Base-by-base conservation (phyloP, 306 rosid genomes). In the Trichosanthes cucumerina region DNA sequence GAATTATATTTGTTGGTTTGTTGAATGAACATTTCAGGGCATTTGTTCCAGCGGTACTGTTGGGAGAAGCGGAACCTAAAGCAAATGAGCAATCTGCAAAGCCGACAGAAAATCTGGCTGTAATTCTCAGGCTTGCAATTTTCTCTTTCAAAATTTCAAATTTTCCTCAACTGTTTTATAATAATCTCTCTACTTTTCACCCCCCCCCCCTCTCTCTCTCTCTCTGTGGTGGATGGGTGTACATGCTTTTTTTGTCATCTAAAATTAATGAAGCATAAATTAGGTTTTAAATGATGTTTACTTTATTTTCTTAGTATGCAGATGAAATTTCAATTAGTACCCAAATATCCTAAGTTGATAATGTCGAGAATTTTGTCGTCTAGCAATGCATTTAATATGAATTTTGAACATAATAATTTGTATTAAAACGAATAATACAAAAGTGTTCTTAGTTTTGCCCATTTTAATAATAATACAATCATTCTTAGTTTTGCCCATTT, bases 11-110 rank as follows among this genome's bases (percentile, higher is more conserved):
- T 43, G 34, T 18, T 64, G 33, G 56, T 77, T 75, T 23, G 54
- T 50, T 79, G 62, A 64, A 64, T 50, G 59, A 80, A 43, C 76
- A 76, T 80, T 62, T 66, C 84, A 96, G 99, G 84, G 99, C 98
- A 73, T 96, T 96, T 85, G 99, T 96, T 88, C 99, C 99, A 23
- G 98, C 99, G 26, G 99, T 96, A 79, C 85, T 96, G 84, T 83
- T 96, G 90, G 99, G 99, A 79, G 99, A 96, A 86, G 84, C 89
- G 0, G 99, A 96, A 79, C 81, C 93, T 69, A 96, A 92, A 87
- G 75, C 44, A 66, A 96, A 79, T 62, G 99, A 96, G 79, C 99
- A 91, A 85, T 78, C 96, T 82, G 88, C 77, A 38, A 92, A 92
- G 90, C 76, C 77, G 65, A 93, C 83, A 82, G 98, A 91, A 77